Evolutionary conservation across 768 basidiomycete species (phyloP), one percentile per base, ranked within the genome.

Genomic region (Boletus sp.): DNA sequence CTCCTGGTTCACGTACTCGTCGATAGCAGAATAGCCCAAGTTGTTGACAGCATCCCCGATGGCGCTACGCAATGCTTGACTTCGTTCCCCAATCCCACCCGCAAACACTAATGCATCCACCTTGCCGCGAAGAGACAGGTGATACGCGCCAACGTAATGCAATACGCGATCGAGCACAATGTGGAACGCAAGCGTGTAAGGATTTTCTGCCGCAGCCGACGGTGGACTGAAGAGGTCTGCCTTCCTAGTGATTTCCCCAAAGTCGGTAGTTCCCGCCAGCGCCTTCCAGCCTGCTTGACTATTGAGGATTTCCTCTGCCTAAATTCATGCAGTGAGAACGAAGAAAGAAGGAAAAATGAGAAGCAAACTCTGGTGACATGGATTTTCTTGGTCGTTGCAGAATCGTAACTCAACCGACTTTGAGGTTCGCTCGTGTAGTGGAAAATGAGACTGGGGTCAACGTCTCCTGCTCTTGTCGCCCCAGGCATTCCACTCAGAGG

Each of bases 391-490:
- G 77, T 75, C 53, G 75, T 61, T 41, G 65, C 75, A 32, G 80
- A 76, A 54, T 83, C 80, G 65, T 86, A 82, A 55, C 80, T 77
- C 69, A 89, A 40, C 14, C 52, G 55, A 10, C 77, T 78, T 0
- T 78, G 78, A 50, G 77, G 75, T 58, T 80, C 80, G 45, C 83
- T 83, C 10, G 62, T 57, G 68, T 88, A 87, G 67, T 96, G 94
- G 75, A 96, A 95, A 60, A 96, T 87, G 50, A 94, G 80, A 41
- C 85, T 86, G 14, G 93, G 91, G 71, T 97, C 94, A 65, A 95
- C 77, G 2, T 81, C 78, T 9, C 94, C 94, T 14, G 86, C 82
- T 48, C 94, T 86, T 1, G 94, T 95, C 2, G 91, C 92, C 15
- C 94, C 94, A 5, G 94, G 92, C 0, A 96, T 76, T 2, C 93